phyloP scores from a whole-genome alignment of 2,329 filamentous ascomycete genomes.

The Coniella vitis region DNA sequence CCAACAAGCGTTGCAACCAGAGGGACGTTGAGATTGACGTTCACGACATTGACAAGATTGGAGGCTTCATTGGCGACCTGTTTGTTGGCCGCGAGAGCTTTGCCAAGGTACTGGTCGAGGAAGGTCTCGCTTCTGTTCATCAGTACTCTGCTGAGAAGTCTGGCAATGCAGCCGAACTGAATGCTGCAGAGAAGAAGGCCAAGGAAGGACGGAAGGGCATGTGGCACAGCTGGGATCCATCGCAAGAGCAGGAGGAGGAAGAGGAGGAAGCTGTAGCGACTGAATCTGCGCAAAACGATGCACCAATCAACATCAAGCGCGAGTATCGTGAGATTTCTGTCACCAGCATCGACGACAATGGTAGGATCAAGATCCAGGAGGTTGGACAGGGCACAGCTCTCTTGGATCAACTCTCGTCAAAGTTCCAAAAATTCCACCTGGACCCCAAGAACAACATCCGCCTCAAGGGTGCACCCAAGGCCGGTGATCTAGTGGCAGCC shows the following conservation, averaged over 20 bases:
- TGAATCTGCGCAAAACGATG: constrained; percentile 45
- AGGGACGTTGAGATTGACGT: constrained; percentile 95
- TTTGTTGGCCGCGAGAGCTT: constrained; percentile 95
- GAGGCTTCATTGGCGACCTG: constrained; percentile 92
- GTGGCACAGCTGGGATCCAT: constrained; percentile 93
- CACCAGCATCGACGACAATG: constrained; percentile 79
- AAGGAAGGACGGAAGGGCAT: constrained; percentile 84
- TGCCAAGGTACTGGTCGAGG: constrained; percentile 85
- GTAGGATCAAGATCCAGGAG: constrained; percentile 84
- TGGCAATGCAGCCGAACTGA: constrained; percentile 79
- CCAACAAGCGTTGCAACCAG: constrained; percentile 82
- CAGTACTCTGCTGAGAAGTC: constrained; percentile 94
- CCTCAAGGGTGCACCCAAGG: constrained; percentile 72
- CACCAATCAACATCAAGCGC: constrained; percentile 57
- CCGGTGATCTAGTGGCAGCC: constrained; percentile 85
- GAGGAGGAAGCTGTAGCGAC: constrained; percentile 42
- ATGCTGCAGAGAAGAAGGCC: constrained; percentile 79
- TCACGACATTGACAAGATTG: constrained; percentile 90
- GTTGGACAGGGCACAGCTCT: constrained; percentile 80
- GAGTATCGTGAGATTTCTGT: constrained; percentile 94
- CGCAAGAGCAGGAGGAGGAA: constrained; percentile 64
- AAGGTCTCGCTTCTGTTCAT: constrained; percentile 88
- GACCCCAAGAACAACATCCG: constrained; percentile 73
- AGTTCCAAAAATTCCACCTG: constrained; percentile 86
- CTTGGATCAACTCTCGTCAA: constrained; percentile 79